phyloP scores from a whole-genome alignment of 768 basidiomycete species.

The Suillus hirtellus region DNA sequence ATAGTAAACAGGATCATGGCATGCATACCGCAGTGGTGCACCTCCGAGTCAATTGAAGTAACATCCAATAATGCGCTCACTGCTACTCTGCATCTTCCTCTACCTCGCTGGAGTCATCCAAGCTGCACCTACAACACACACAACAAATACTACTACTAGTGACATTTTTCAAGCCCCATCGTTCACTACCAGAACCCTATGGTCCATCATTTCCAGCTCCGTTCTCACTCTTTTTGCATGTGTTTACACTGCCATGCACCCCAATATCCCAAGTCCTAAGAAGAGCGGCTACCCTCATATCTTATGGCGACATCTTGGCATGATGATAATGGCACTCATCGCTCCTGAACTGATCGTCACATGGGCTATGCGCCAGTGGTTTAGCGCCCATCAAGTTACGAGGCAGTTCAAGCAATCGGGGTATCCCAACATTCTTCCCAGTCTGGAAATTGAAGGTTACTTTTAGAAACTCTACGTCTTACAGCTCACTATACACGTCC shows the following conservation, averaged over 20 bases:
- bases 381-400: conserved; percentile 8
- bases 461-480: neutral
- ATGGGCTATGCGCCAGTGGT: conserved; percentile 24
- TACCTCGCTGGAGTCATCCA: neutral
- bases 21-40: no score
- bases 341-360: conserved; percentile 25
- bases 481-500: neutral
- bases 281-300: no score
- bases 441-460: neutral
- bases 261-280: conserved; percentile 22
- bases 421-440: rapidly evolving
- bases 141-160: neutral
- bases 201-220: conserved; percentile 27
- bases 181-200: conserved; percentile 19
- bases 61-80: no score
- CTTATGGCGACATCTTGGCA: conserved; percentile 4
- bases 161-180: neutral
- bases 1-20: no score
- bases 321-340: conserved; percentile 22
- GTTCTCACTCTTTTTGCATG: conserved; percentile 26
- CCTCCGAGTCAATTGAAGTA: no score
- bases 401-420: neutral
- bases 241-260: conserved; percentile 28
- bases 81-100: neutral
- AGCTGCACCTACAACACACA: neutral